Percentiles rank a stretch among this genome's conserved stretches.
phyloP scores from a whole-genome alignment of 2,329 filamentous ascomycete species.

The Epichloe coenophiala region DNA sequence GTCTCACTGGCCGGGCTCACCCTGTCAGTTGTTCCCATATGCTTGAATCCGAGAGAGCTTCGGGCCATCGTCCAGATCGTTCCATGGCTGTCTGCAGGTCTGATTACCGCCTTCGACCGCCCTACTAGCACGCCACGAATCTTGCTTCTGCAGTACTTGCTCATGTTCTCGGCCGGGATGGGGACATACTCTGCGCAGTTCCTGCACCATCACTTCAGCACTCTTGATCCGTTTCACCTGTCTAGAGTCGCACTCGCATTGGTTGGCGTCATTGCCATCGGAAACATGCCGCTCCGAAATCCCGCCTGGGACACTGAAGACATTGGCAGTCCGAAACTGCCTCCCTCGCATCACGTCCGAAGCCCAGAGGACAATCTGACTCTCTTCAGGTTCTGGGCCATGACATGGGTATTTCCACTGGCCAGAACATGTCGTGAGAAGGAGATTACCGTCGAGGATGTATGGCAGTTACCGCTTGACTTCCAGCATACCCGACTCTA shows the following conservation, averaged over 20 bases:
- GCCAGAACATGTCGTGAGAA: constrained; percentile 50
- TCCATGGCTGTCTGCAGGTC: constrained; percentile 25
- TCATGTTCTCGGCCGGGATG: constrained; percentile 19
- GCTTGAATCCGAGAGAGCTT: constrained; percentile 15
- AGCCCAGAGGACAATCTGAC: constrained; percentile 66
- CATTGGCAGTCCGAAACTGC: constrained; percentile 16
- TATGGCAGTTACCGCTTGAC: constrained; percentile 68
- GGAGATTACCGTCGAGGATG: constrained; percentile 63
- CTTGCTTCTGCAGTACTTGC: constrained; percentile 25
- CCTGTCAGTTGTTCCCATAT: constrained; percentile 17
- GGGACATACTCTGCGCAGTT: constrained; percentile 18
- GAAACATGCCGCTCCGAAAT: constrained; percentile 24
- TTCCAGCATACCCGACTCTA: constrained; percentile 72
- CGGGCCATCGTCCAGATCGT: constrained; percentile 20
- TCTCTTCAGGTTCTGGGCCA: constrained; percentile 72
- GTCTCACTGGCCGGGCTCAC: constrained; percentile 22
- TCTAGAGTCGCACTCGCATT: constrained; percentile 11
- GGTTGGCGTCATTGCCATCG: constrained; percentile 17
- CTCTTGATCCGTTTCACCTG: constrained; percentile 12
- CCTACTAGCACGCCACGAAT: constrained; percentile 29
- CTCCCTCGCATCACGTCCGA: constrained; percentile 33
- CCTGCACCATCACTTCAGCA: constrained; percentile 11
- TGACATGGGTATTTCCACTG: constrained; percentile 69
- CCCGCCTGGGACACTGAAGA: constrained; percentile 19
- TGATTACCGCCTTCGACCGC: constrained; percentile 24